Conservation (phyloP, 495 filamentous ascomycete genomes). For the Talaromyces liani region DNA sequence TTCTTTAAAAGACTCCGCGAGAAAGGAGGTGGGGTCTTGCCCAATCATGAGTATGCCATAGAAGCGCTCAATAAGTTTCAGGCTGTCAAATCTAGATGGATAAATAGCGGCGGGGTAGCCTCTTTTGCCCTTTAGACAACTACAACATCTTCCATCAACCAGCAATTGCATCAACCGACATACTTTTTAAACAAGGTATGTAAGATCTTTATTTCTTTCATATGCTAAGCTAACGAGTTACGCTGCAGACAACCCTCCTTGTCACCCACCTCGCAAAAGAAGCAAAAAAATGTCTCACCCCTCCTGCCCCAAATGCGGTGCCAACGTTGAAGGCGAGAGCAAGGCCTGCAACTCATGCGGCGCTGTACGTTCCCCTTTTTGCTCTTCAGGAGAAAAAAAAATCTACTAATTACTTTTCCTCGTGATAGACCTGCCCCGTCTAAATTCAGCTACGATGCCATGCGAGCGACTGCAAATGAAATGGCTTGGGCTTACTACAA, state of each 20-base stretch:
- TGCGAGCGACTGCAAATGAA: neutral
- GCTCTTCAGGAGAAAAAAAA: neutral
- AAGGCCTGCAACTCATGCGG: constrained; percentile 32
- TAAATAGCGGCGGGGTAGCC: constrained; percentile 1
- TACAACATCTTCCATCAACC: neutral
- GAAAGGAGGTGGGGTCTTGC: neutral
- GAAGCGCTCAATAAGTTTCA: neutral
- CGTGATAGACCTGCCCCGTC: constrained; percentile 20
- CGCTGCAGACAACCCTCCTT: neutral
- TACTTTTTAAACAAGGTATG: neutral
- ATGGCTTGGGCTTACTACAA: neutral
- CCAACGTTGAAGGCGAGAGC: constrained; percentile 17
- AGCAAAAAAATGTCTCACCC: constrained; percentile 13
- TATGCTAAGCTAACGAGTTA: neutral
- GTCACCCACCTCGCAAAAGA: neutral
- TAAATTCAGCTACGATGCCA: constrained; percentile 5
- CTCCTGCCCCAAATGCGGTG: constrained; percentile 28
- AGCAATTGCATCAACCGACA: neutral
- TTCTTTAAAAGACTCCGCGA: neutral
- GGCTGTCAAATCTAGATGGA: neutral
- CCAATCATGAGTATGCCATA: constrained; percentile 1
- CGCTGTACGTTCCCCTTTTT: constrained; percentile 17
- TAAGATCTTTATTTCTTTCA: neutral
- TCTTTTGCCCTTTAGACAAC: neutral
- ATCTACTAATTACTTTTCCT: constrained; percentile 6